Evolutionary conservation across 148 eudicot genomes (phyloP), one percentile per base, ranked within the genome.

Genomic region (Rhododendron ovatum): DNA sequence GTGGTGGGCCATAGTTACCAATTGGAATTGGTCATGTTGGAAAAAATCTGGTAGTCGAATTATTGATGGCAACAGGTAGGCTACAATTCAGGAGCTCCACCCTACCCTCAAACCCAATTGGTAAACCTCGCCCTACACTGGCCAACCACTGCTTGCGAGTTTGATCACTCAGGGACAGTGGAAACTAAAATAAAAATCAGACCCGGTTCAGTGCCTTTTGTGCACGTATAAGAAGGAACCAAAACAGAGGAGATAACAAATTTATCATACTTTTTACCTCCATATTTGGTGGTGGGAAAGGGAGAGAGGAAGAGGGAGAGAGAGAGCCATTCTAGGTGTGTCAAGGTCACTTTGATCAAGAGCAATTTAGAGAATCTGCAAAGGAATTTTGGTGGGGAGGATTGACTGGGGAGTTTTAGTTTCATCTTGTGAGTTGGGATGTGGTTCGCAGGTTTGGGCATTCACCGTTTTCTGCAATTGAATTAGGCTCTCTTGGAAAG

Each of bases 141-240:
- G 33, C 74, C 74, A 26, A 67, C 15, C 4, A 81, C 3, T 88
- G 89, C 12, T 85, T 76, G 33, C 84, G 65, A 57, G 88, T 90
- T 82, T 90, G 91, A 57, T 85, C 41, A 78, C 90, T 86, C n/a
- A 84, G 81, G 10, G 39, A 59, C 82, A 24, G 73, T 84, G 28
- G 90, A 88, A 17, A 12, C 30, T 33, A 71, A 11, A 28, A 71
- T 71, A 30, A 45, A 28, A 88, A 55, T 88, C 89, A 90, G 4
- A 88, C 20, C 82, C 88, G 83, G n/a, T 82, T 78, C 84, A 90
- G 28, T 48, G 74, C 43, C 14, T 45, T 84, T 78, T 61, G 28
- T 73, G 37, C 45, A 73, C 28, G 33, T 28, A 39, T 69, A 28
- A 73, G 65, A 9, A 84, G 24, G 51, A 20, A 74, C 80, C 28